Base-by-base conservation (phyloP, 768 basidiomycete genomes). In the Brasilioporus rufonigricans region DNA sequence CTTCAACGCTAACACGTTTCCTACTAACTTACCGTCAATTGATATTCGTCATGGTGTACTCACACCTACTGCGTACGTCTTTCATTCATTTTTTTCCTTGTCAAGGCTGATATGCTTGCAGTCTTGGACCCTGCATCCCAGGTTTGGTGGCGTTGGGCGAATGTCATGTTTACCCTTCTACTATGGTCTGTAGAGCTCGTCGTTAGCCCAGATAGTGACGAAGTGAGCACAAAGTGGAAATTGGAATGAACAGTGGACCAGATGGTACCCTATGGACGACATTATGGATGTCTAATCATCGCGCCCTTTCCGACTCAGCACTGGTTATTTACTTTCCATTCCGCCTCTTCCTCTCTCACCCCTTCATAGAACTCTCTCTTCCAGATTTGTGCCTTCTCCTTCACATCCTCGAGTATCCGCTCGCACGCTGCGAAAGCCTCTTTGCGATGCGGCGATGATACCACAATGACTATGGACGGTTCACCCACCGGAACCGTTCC, bases 91-190 rank as follows among this genome's bases (percentile, higher is more conserved):
- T 9, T 49, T 27, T 52, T 38, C 23, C 18, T 19, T 50, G 14
- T 12, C 26, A 13, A 29, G 6, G 24, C 46, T 66, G 13, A 48
- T 21, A 38, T 39, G 32, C 27, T n/a, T 51, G 29, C 50, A 92
- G 91, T 93, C 43, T 75, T 93, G 50, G 91, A 93, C 63, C 87
- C 90, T 64, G 88, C 91, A 19, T 90, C 89, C n/a, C 91, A 93
- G 65, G 83, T 92, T 46, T 93, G 91, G 91, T 93, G 91, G 88
- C 81, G 91, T 57, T 93, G 91, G 91, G 86, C 87, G 76, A 90
- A 91, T 65, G 86, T 93, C 32, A 90, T 92, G 74, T 87, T 93
- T 71, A 92, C 89, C 5, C 77, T 93, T 27, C 76, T 85, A 24
- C 80, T 92, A 39, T 93, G 92, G 91, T 83, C 87, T 12, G 75